Percentiles rank a stretch among this genome's conserved stretches.
Conservation (phyloP, 1,139 yeast species). For the Casaregolazyma suthepensis region DNA sequence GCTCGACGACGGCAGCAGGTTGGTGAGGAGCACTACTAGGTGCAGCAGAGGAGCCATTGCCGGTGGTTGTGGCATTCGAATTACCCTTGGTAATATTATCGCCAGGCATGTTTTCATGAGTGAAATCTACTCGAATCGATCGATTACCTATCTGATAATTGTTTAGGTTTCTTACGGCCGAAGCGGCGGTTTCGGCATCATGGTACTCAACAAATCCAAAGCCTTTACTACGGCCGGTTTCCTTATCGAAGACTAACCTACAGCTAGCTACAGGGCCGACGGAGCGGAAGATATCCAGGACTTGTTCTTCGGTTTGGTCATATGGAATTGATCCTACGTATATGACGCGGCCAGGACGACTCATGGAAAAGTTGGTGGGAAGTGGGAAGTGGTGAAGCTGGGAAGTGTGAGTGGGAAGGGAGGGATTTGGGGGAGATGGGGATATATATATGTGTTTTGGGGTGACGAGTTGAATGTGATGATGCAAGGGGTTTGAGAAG, state of each 20-base stretch:
- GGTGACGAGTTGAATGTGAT: no score
- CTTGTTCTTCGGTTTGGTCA: slow-evolving; percentile 85
- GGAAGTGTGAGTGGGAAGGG: background rate
- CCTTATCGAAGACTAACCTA: slow-evolving; percentile 75
- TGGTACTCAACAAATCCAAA: slow-evolving; percentile 80
- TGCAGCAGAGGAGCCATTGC: background rate
- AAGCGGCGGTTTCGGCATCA: slow-evolving; percentile 72
- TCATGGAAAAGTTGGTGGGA: background rate
- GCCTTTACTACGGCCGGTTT: slow-evolving; percentile 88
- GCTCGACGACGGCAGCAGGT: background rate
- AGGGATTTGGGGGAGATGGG: no score
- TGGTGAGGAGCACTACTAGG: background rate
- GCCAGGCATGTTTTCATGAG: slow-evolving; percentile 36
- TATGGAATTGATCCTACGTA: slow-evolving; percentile 65
- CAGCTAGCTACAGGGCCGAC: slow-evolving; percentile 83
- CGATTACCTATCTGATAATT: slow-evolving; percentile 73
- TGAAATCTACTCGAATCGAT: slow-evolving; percentile 60
- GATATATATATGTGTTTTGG: no score
- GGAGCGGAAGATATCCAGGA: slow-evolving; percentile 66
- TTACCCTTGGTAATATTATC: background rate
- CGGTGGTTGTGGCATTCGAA: background rate
- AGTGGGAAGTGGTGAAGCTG: background rate
- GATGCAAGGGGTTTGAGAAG: no score
- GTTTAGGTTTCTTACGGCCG: slow-evolving; percentile 85
- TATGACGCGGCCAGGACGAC: slow-evolving; percentile 32